phyloP scores from a whole-genome alignment of 306 rosid species.

The Sphenostylis stenocarpa region DNA sequence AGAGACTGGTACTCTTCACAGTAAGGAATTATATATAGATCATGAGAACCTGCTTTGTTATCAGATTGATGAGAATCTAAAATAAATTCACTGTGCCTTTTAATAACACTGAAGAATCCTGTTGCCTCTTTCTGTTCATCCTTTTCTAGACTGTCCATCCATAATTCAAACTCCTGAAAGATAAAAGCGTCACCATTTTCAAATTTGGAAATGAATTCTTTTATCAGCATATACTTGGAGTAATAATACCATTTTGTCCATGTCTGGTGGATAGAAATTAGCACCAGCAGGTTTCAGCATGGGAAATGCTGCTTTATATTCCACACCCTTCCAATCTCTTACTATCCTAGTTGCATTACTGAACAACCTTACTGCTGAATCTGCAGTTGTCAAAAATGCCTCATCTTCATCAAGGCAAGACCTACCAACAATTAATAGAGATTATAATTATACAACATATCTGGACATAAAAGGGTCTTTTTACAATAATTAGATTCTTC shows the following conservation, averaged over 20 bases:
- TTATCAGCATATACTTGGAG: slow-evolving; percentile 26
- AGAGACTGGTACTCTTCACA: slow-evolving; percentile 72
- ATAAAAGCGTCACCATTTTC: slow-evolving; percentile 31
- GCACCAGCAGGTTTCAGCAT: slow-evolving; percentile 77
- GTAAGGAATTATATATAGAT: slow-evolving; percentile 67
- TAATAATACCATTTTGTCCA: slow-evolving; percentile 79
- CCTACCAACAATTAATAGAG: slow-evolving; percentile 52
- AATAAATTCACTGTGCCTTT: slow-evolving; percentile 60
- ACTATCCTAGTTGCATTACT: slow-evolving; percentile 65
- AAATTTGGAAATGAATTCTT: slow-evolving; percentile 14
- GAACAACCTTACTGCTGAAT: slow-evolving; percentile 74
- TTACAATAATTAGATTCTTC: not conserved
- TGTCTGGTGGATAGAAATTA: slow-evolving; percentile 94
- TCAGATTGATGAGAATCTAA: slow-evolving; percentile 48
- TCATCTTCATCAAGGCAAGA: slow-evolving; percentile 79
- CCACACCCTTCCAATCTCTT: slow-evolving; percentile 80
- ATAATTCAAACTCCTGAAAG: slow-evolving; percentile 76
- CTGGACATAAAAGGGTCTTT: not conserved
- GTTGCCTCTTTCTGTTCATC: slow-evolving; percentile 68
- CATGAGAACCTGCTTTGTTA: slow-evolving; percentile 40
- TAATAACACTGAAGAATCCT: slow-evolving; percentile 78
- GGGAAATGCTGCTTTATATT: slow-evolving; percentile 88
- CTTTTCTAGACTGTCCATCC: slow-evolving; percentile 69
- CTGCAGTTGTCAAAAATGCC: slow-evolving; percentile 88
- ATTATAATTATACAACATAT: slow-evolving; percentile 9